Evolutionary conservation across 2,329 filamentous ascomycete genomes (phyloP), one percentile per base, ranked within the genome.

Genomic region (Aspergillus transmontanensis): DNA sequence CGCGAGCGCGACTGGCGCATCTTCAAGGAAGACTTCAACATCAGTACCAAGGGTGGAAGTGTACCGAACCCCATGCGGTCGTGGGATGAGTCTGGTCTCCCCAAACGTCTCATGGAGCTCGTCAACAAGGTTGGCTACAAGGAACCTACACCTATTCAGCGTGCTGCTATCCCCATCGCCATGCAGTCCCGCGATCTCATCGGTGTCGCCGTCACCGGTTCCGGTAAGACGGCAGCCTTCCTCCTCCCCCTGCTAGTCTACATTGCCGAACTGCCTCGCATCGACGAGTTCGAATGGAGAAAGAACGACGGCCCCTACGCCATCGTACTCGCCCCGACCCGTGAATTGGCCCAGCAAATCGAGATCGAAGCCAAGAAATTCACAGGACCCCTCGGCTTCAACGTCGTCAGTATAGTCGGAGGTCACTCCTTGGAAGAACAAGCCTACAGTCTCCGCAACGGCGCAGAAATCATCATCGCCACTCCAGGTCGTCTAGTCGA

Each of bases 11-110:
- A 99, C 79, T 99, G 95, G 95, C 92, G 95, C 75, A 98, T 99
- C 71, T 97, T 99, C 88, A 99, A 98, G 80, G 95, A 98, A 78
- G 94, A 99, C 79, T 98, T 97, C 81, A 96, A 95, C 71, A 99
- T 99, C 75, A 86, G 90, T 46, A 97, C 93, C 10, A 98, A 97
- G 78, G 95, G 95, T 62, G 94, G 94, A 50, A 85, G 86, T 30
- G 93, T 98, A 61, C 95, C 95, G 0, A 94, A 98, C 72, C 95
- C 95, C 0, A 98, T 99, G 94, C 93, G 95, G 57, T 93, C 85
- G 70, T 99, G 95, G 95, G 76, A 86, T 54, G 95, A 99, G 78
- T 96, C 94, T 4, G 85, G 85, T 6, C 83, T 99, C 45, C 94
- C 95, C 3, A 85, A 86, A 64, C 85, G 88, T 1, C 80, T 99